Evolutionary conservation across 2,329 filamentous ascomycete genomes (phyloP).

Genomic region (Colletotrichum tamarilloi): DNA sequence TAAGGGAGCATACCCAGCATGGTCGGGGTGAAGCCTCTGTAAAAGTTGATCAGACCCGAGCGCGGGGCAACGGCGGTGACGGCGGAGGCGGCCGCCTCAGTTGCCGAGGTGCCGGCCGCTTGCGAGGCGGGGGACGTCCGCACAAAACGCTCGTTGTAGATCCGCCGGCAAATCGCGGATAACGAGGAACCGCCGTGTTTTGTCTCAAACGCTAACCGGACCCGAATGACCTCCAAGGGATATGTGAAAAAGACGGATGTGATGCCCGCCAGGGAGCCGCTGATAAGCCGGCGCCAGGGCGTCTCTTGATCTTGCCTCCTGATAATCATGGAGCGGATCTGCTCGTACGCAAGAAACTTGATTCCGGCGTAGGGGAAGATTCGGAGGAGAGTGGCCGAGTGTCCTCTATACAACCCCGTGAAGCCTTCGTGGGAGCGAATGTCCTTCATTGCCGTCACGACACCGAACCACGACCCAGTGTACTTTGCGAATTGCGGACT

Average conservation of each 20-base stretch:
- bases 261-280: conserved; percentile 82
- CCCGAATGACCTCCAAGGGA: conserved; percentile 90
- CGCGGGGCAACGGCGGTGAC: conserved; percentile 64
- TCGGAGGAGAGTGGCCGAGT: conserved; percentile 91
- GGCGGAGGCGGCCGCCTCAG: conserved; percentile 53
- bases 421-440: conserved; percentile 83
- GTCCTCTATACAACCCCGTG: conserved; percentile 87
- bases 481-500: conserved; percentile 96
- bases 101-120: conserved; percentile 52
- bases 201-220: conserved; percentile 95
- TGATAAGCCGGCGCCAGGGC: conserved; percentile 77
- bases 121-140: conserved; percentile 44
- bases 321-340: conserved; percentile 86
- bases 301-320: conserved; percentile 80
- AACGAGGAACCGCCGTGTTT: conserved; percentile 79
- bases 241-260: conserved; percentile 97
- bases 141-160: conserved; percentile 80
- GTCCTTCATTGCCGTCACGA: conserved; percentile 83
- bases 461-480: conserved; percentile 86
- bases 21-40: conserved; percentile 91
- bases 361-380: conserved; percentile 98
- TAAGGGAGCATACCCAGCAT: conserved; percentile 96
- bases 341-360: conserved; percentile 98
- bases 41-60: conserved; percentile 88
- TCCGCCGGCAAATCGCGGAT: conserved; percentile 81